Base-by-base conservation (phyloP, 371 early-diverging fungal species). In the Batkoa obscura region DNA sequence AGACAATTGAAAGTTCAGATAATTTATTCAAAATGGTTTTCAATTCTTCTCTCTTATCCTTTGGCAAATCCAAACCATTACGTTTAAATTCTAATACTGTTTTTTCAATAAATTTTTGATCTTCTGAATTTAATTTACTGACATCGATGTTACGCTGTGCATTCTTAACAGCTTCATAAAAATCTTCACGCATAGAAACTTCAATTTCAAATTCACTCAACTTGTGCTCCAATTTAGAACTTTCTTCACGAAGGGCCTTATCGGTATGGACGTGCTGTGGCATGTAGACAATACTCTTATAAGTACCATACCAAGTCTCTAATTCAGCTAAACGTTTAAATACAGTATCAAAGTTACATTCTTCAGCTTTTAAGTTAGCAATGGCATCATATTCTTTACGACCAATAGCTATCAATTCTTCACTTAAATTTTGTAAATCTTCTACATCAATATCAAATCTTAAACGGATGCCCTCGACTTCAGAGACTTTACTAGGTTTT, bases 201-300 rank as follows among this genome's bases (percentile, higher is more conserved):
- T 86, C 86, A 60, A 88, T 84, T 50, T 71, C 72, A 60, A 81
- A 84, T 34, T 77, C 81, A 56, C 76, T 73, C 52, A 79, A 72
- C 51, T 68, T 67, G 49, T 73, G 74, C 56, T 79, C 77, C 23
- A 80, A 81, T 8, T 61, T 79, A 38, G 74, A 68, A 41, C 80
- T 74, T 15, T 83, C 86, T 36, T 87, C 84, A 53, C 86, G 74
- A 10, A 85, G 65, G 36, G 61, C 77, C 58, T 73, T 76, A 62
- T 81, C 75, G 50, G 84, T 69, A 52, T 76, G 76, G 15, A 82
- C 70, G 58, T 84, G 73, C 59, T 79, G 78, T 34, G 80, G 66
- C 34, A 81, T 81, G 34, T 72, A 69, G 13, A 71, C 68, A 6
- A 75, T 62, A n/a, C 66, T 64, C 53, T 66, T 66, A 23, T 72